Conservation (phyloP, 2,329 filamentous ascomycete species). For the Pseudogymnoascus sp. region DNA sequence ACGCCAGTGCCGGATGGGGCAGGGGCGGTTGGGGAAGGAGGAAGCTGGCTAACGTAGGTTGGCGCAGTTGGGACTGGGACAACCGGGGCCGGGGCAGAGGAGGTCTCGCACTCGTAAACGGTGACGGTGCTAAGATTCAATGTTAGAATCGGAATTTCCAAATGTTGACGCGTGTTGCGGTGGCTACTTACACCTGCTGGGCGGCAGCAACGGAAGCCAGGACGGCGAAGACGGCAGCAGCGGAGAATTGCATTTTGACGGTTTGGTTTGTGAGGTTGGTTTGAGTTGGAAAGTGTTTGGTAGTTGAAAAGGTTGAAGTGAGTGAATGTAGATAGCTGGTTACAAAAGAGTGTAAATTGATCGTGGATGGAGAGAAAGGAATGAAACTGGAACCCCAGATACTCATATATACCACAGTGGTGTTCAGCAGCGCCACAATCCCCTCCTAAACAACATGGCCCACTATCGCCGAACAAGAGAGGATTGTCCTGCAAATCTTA, state of each 20-base stretch:
- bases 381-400: constrained; percentile 3
- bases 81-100: constrained; percentile 13
- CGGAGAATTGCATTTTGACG: constrained; percentile 31
- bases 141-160: constrained; percentile 13
- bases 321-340: constrained; percentile 15
- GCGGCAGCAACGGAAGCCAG: constrained; percentile 25
- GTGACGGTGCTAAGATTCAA: constrained; percentile 23
- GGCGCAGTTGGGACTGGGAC: constrained; percentile 10
- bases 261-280: constrained; percentile 17
- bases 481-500: constrained; percentile 5
- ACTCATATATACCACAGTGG: constrained; percentile 8
- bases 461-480: neutral
- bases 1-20: constrained; percentile 8
- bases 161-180: neutral
- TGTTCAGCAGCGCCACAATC: constrained; percentile 8
- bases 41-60: constrained; percentile 10
- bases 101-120: constrained; percentile 20
- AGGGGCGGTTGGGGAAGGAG: constrained; percentile 14
- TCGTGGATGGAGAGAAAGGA: constrained; percentile 22
- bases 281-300: constrained; percentile 11
- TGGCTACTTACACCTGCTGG: constrained; percentile 17
- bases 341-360: constrained; percentile 28
- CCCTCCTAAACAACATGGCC: neutral
- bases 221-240: constrained; percentile 24
- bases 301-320: constrained; percentile 14